These are phyloP conservation scores for Epicoccum sorghinum DNA, from an alignment of 2,329 filamentous ascomycete species.

Conservation along the genomic window DNA sequence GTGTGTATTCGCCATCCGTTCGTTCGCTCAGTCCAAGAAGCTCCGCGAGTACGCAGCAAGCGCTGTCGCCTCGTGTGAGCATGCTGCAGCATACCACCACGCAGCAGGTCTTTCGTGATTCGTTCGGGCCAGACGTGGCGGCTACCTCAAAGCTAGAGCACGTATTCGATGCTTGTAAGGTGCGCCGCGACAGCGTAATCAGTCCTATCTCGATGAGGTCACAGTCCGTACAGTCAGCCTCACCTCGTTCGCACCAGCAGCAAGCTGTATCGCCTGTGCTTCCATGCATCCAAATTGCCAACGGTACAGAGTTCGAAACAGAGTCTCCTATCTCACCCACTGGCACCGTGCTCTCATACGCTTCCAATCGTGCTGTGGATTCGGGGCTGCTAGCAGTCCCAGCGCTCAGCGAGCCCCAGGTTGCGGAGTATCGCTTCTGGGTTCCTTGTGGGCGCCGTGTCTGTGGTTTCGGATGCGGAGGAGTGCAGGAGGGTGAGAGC, in stretches of 20 bases:
- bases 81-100: slow-evolving; percentile 34
- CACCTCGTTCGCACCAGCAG: background rate
- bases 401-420: slow-evolving; percentile 39
- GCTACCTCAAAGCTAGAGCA: background rate
- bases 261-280: background rate
- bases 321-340: slow-evolving; percentile 33
- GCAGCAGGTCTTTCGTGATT: slow-evolving; percentile 1
- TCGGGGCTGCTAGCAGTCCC: slow-evolving; percentile 38
- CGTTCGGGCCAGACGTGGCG: background rate
- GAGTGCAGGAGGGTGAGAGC: slow-evolving; percentile 33
- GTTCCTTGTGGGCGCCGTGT: slow-evolving; percentile 36
- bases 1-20: background rate
- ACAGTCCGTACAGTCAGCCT: slow-evolving; percentile 1
- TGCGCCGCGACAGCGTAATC: slow-evolving; percentile 1
- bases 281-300: slow-evolving; percentile 34
- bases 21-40: slow-evolving; percentile 15
- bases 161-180: background rate
- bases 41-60: slow-evolving; percentile 25
- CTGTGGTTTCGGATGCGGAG: slow-evolving; percentile 44
- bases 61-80: slow-evolving; percentile 30
- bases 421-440: slow-evolving; percentile 48
- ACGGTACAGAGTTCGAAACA: slow-evolving; percentile 33
- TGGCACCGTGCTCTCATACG: slow-evolving; percentile 40
- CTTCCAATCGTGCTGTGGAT: slow-evolving; percentile 34
- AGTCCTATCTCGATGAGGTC: background rate